Evolutionary conservation across 345 rosid genomes (phyloP), one percentile per base, ranked within the genome.

Genomic region (Luvunga scandens): DNA sequence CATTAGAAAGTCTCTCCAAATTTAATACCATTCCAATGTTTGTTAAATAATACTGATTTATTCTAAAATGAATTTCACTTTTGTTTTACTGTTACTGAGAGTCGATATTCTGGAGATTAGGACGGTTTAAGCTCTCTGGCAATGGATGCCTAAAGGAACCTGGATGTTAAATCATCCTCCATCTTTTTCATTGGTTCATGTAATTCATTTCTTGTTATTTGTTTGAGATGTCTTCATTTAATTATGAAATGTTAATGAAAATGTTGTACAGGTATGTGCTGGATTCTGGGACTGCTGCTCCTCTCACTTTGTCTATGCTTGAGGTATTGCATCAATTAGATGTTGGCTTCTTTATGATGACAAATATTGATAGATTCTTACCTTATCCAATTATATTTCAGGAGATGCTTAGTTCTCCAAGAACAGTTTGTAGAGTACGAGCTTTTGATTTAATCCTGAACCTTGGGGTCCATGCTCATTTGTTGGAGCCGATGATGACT

Each of bases 261-360:
- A 71, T 73, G 48, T 79, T 80, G 66, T 83, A 75, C 73, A 96
- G 99, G 99, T 96, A 96, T 91, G 95, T 96, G 69, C 78, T 91
- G 92, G 98, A 94, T 83, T 84, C 99, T 80, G 95, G 92, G 84
- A 89, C 91, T 81, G 99, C 99, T 81, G 95, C 99, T 83, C 99
- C 99, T 78, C 98, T 96, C 73, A 89, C 94, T 72, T 89, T 96
- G 63, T 94, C 95, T 64, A 92, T 96, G 99, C 94, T 96, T 74
- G 91, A 92, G 99, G 99, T 96, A 75, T 84, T 77, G 73, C 76
- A 72, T 84, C 76, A 68, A 60, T 78, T 77, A 60, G 66, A 39
- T 71, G 30, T 72, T 55, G 31, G 33, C 79, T 81, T 79, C 62
- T 72, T 73, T 22, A 28, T 72, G 10, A 63, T 81, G 76, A 71